phyloP scores from a whole-genome alignment of 805 yeast genomes.

The Debaryomyces castellii region DNA sequence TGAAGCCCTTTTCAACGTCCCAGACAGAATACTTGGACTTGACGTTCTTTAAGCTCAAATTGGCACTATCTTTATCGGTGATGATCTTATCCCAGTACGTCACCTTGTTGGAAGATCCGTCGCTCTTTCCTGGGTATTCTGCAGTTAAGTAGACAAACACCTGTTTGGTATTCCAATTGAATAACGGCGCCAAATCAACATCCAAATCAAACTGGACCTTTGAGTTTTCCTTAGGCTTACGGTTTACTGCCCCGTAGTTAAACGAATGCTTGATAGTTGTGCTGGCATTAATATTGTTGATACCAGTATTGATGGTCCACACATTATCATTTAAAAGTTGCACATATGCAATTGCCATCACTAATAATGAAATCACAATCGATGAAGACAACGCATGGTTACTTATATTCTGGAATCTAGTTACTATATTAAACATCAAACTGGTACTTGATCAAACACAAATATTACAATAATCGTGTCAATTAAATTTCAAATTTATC shows the following conservation, averaged over 20 bases:
- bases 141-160: constrained; percentile 90
- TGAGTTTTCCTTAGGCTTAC: constrained; percentile 75
- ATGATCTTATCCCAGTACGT: constrained; percentile 92
- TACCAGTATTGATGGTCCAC: constrained; percentile 38
- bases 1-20: constrained; percentile 68
- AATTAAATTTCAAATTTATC: neutral
- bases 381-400: constrained; percentile 56
- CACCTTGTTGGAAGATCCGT: constrained; percentile 56
- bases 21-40: constrained; percentile 82
- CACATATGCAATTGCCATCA: constrained; percentile 47
- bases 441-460: neutral
- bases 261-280: constrained; percentile 54
- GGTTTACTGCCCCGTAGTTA: constrained; percentile 64
- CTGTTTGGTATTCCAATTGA: constrained; percentile 97
- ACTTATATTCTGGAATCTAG: constrained; percentile 46
- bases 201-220: constrained; percentile 70
- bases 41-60: constrained; percentile 47
- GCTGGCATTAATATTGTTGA: constrained; percentile 33
- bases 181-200: constrained; percentile 71
- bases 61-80: constrained; percentile 55
- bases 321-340: constrained; percentile 50
- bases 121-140: constrained; percentile 59
- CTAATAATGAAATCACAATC: constrained; percentile 44
- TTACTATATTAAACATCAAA: constrained; percentile 32
- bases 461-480: neutral